phyloP scores from a whole-genome alignment of 805 yeast species.

The Komagataella mondaviorum region DNA sequence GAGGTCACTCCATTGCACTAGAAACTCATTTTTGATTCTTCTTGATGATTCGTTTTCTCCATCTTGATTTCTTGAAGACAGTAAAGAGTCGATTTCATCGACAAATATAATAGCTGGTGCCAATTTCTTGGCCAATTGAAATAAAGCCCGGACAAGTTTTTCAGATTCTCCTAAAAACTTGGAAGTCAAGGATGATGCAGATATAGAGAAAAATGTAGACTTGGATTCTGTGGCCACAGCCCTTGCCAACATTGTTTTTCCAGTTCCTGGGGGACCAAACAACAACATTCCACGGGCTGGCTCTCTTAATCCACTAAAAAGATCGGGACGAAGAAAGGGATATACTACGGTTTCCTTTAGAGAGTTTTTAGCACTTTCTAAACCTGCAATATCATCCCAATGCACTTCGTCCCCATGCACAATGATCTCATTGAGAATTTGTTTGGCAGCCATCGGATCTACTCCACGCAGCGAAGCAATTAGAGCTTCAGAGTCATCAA shows the following conservation, averaged over 20 bases:
- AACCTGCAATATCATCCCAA: slow-evolving; percentile 94
- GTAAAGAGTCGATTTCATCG: slow-evolving; percentile 87
- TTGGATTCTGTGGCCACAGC: slow-evolving; percentile 94
- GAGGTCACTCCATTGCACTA: slow-evolving; percentile 89
- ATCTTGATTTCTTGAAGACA: slow-evolving; percentile 63
- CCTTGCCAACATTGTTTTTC: slow-evolving; percentile 92
- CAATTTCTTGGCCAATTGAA: slow-evolving; percentile 68
- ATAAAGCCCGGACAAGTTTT: slow-evolving; percentile 80
- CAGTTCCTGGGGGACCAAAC: slow-evolving; percentile 99
- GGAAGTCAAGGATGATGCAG: slow-evolving; percentile 83
- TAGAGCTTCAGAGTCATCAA: slow-evolving; percentile 18
- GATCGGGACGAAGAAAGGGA: slow-evolving; percentile 88
- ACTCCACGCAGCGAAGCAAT: slow-evolving; percentile 51
- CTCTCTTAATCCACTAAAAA: slow-evolving; percentile 81
- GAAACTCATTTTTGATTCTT: slow-evolving; percentile 82
- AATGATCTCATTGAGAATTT: slow-evolving; percentile 78
- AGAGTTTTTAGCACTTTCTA: slow-evolving; percentile 78
- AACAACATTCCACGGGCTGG: slow-evolving; percentile 94
- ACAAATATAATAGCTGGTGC: slow-evolving; percentile 92
- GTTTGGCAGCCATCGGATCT: slow-evolving; percentile 67
- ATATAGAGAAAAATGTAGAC: slow-evolving; percentile 83
- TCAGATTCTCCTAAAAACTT: slow-evolving; percentile 88
- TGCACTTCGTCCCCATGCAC: slow-evolving; percentile 82
- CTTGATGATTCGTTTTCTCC: slow-evolving; percentile 76
- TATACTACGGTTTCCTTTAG: slow-evolving; percentile 91